phyloP scores from a whole-genome alignment of 805 yeast genomes.

The Limtongozyma cylindracea region DNA sequence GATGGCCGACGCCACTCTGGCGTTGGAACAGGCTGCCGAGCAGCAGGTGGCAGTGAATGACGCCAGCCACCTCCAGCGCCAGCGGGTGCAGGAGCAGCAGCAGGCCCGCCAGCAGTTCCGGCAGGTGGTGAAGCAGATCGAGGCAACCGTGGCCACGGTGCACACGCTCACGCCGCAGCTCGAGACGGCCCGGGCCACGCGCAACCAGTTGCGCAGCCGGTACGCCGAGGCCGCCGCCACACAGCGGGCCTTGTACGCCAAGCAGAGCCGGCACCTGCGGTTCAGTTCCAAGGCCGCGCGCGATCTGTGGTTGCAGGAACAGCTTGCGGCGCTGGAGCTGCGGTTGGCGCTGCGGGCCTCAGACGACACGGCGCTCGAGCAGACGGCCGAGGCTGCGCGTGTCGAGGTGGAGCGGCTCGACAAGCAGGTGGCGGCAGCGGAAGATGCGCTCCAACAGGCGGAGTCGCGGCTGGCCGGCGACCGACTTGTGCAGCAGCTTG shows the following conservation, averaged over 20 bases:
- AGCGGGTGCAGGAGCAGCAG: conserved; percentile 5
- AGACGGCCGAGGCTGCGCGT: conserved; percentile 7
- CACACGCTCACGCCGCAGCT: conserved; percentile 6
- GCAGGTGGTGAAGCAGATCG: conserved; percentile 6
- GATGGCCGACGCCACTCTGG: conserved; percentile 20
- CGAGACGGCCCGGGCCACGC: neutral
- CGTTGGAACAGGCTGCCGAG: conserved; percentile 20
- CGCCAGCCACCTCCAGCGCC: conserved; percentile 8
- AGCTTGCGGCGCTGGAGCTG: conserved; percentile 14
- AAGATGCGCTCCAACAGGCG: no score
- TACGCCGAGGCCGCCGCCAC: no score
- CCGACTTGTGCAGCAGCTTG: no score
- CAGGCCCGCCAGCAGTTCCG: conserved; percentile 4
- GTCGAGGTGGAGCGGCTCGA: conserved; percentile 1
- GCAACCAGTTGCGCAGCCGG: neutral
- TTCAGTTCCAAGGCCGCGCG: conserved; percentile 32
- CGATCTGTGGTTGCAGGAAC: conserved; percentile 34
- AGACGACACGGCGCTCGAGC: conserved; percentile 1
- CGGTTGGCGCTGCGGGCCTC: no score
- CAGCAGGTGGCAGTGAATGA: conserved; percentile 20
- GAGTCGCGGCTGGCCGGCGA: no score
- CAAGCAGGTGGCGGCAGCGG: conserved; percentile 3
- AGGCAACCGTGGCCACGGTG: conserved; percentile 13
- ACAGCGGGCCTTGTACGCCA: conserved; percentile 19
- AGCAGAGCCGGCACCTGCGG: conserved; percentile 41